Conservation (phyloP, 2,329 filamentous ascomycete genomes). For the Diaporthe sp. region DNA sequence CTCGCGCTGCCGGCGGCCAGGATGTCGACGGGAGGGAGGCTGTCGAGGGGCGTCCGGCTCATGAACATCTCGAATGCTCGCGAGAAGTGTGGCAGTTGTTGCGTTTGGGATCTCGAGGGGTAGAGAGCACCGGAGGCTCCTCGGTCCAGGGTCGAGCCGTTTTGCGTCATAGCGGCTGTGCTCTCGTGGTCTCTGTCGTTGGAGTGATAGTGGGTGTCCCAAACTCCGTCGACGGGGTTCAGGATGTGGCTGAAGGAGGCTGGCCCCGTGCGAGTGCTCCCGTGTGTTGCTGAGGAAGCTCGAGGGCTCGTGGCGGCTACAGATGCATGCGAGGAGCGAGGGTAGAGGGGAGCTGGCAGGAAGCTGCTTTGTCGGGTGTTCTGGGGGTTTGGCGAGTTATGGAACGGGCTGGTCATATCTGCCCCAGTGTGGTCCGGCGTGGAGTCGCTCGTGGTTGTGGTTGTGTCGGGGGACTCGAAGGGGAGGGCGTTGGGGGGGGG, state of each 20-base stretch:
- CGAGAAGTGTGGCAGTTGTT: slow-evolving; percentile 58
- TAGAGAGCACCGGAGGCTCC: slow-evolving; percentile 37
- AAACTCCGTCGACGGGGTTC: slow-evolving; percentile 56
- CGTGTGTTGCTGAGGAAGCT: slow-evolving; percentile 48
- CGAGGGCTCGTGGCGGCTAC: slow-evolving; percentile 50
- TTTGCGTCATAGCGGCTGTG: slow-evolving; percentile 43
- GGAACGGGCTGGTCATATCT: slow-evolving; percentile 34
- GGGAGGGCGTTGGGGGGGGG: background rate
- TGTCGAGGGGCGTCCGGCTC: slow-evolving; percentile 39
- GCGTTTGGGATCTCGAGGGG: slow-evolving; percentile 43
- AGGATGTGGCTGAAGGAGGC: slow-evolving; percentile 65
- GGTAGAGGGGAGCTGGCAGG: slow-evolving; percentile 38
- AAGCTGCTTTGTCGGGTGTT: slow-evolving; percentile 24
- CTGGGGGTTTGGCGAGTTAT: slow-evolving; percentile 16
- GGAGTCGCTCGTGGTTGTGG: background rate
- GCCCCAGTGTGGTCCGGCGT: slow-evolving; percentile 10
- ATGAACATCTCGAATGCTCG: slow-evolving; percentile 64
- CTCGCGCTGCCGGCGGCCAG: slow-evolving; percentile 30
- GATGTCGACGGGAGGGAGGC: slow-evolving; percentile 39
- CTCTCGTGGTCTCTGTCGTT: background rate
- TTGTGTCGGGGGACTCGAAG: slow-evolving; percentile 1
- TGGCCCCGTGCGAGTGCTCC: slow-evolving; percentile 40
- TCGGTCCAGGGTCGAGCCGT: slow-evolving; percentile 42
- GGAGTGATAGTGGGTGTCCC: background rate
- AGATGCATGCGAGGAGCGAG: slow-evolving; percentile 55